Conservation (phyloP, 2,329 filamentous ascomycete genomes). For the Xylaria sp. region DNA sequence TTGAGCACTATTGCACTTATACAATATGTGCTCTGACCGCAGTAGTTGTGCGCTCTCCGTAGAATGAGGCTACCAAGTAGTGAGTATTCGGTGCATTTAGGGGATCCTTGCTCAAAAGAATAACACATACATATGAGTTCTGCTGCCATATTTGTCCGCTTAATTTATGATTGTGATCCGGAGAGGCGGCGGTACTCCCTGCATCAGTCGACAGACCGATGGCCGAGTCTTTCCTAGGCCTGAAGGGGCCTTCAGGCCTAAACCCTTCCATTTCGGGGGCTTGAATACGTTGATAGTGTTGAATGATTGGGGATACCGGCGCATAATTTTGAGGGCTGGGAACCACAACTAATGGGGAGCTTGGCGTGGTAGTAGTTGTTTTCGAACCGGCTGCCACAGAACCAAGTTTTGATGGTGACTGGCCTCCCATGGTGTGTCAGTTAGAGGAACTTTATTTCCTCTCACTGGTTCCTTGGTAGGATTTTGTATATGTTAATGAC, state of each 20-base stretch:
- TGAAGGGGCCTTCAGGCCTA: neutral
- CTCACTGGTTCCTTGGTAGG: no score
- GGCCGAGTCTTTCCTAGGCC: slow-evolving; percentile 1
- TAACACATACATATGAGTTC: neutral
- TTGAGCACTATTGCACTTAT: neutral
- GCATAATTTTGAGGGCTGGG: neutral
- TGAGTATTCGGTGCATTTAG: neutral
- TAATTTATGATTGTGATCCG: neutral
- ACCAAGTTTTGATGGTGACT: slow-evolving; percentile 5
- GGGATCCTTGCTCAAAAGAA: neutral
- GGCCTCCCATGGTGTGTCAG: neutral
- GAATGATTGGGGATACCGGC: neutral
- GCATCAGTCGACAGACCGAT: neutral
- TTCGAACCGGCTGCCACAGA: neutral
- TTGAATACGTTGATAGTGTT: neutral
- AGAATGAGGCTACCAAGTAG: neutral
- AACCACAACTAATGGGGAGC: neutral
- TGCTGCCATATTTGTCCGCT: neutral
- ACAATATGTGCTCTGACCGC: neutral
- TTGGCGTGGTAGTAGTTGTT: neutral
- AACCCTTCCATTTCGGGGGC: neutral
- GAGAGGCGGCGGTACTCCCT: neutral
- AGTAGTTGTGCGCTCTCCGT: neutral
- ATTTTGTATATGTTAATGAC: neutral
- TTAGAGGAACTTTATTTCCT: neutral